phyloP scores from a whole-genome alignment of 768 basidiomycete genomes.

The Chalciporus piperatus region DNA sequence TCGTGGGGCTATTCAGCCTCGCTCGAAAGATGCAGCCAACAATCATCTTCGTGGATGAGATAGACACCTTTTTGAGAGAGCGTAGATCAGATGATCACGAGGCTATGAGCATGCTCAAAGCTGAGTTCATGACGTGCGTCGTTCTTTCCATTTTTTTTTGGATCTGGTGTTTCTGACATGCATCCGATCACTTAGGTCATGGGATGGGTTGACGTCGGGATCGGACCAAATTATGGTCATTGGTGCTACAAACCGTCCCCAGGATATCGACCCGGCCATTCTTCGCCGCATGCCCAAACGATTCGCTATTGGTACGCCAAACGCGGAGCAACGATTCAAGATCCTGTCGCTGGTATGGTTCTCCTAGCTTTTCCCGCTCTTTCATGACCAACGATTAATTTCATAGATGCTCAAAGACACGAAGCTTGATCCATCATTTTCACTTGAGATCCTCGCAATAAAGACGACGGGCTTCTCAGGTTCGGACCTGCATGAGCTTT shows the following conservation, averaged over 20 bases:
- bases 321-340: slow-evolving; percentile 72
- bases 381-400: background rate
- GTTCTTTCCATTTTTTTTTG: slow-evolving; percentile 2
- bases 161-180: background rate
- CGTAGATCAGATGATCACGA: slow-evolving; percentile 90
- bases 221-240: slow-evolving; percentile 84
- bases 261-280: slow-evolving; percentile 86
- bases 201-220: slow-evolving; percentile 90
- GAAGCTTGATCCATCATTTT: slow-evolving; percentile 58
- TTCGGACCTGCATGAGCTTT: slow-evolving; percentile 88
- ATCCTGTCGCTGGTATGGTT: slow-evolving; percentile 73
- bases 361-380: too few relatives aligned
- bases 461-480: slow-evolving; percentile 78
- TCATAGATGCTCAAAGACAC: slow-evolving; percentile 83
- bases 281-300: slow-evolving; percentile 98
- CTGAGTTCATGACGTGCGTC: slow-evolving; percentile 87
- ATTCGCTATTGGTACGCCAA: slow-evolving; percentile 82
- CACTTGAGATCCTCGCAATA: slow-evolving; percentile 59
- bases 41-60: slow-evolving; percentile 99
- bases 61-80: slow-evolving; percentile 92
- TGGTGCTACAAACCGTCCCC: slow-evolving; percentile 93
- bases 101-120: slow-evolving; percentile 98
- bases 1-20: slow-evolving; percentile 90
- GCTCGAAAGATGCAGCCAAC: slow-evolving; percentile 91
- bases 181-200: slow-evolving; percentile 51